Evolutionary conservation across 345 rosid genomes (phyloP), one percentile per base, ranked within the genome.

Genomic region (Brassica juncea): DNA sequence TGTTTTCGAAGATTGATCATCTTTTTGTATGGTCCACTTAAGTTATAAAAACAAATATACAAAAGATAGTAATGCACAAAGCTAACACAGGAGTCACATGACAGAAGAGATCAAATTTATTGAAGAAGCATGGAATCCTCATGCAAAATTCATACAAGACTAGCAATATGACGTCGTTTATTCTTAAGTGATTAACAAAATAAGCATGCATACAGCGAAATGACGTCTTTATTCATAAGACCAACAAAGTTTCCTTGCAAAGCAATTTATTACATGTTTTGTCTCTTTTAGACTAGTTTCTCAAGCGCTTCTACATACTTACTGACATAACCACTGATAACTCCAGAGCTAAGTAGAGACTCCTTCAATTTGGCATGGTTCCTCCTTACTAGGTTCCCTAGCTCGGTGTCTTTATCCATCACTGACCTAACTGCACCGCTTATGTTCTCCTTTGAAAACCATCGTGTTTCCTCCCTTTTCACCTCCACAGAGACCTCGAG

Each of bases 401-500:
- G 8, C 44, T 86, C 86, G 23, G 85, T 85, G 1, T 82, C 84
- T 71, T 84, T 63, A 2, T 82, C 85, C 91, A 88, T 90, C 74
- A 82, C 89, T 27, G 71, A 75, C 47, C 49, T 78, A 4, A 88
- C 68, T 5, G 87, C 80, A 16, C 31, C 42, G 16, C 84, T 71
- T 73, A 90, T 58, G 49, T 74, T 87, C 77, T 87, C 91, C 76
- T 86, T 90, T 0, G 89, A 81, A 30, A 88, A 70, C 92, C 84
- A 84, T 0, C 90, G 86, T 32, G 74, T 71, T 44, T 83, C 86
- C 3, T 84, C 87, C 64, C 84, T 87, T 60, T 82, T 62, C 8
- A 87, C 92, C 66, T 88, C 88, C 8, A 89, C 84, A 0, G 86
- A 90, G 25, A 91, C 85, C 68, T 82, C 71, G 2, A 91, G 74